A percentile compares a stretch with the other conserved stretches of the same genome.
phyloP scores from a whole-genome alignment of 345 rosid species.

The Linum usitatissimum region DNA sequence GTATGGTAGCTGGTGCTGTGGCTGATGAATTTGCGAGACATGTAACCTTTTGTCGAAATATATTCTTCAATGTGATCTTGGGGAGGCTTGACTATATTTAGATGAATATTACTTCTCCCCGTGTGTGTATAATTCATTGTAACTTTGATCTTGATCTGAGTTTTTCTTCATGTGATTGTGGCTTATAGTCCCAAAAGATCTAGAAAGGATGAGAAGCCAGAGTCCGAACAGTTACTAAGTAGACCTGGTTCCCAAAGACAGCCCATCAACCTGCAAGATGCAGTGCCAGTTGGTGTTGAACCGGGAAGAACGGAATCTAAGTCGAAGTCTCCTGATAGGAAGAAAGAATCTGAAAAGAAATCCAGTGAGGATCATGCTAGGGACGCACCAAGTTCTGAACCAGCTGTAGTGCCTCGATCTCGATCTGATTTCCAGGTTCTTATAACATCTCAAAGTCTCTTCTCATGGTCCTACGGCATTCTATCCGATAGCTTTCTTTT shows the following conservation, averaged over 20 bases:
- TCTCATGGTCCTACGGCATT: background rate
- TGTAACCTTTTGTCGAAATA: too few species aligned
- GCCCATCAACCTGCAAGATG: constrained; percentile 39
- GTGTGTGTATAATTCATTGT: background rate
- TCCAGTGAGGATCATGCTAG: constrained; percentile 26
- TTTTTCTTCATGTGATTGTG: background rate
- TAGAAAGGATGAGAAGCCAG: constrained; percentile 63
- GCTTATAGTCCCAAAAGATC: constrained; percentile 63
- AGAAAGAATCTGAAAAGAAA: constrained; percentile 43
- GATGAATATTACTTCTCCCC: background rate
- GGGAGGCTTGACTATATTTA: too few species aligned
- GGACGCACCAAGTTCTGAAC: constrained; percentile 29
- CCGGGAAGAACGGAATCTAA: constrained; percentile 18
- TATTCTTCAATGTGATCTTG: too few species aligned
- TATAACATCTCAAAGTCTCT: background rate
- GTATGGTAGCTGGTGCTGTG: too few species aligned
- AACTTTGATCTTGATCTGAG: background rate
- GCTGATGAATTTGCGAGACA: too few species aligned
- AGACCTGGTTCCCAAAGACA: constrained; percentile 30
- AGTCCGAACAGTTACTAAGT: constrained; percentile 29
- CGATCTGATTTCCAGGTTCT: constrained; percentile 59
- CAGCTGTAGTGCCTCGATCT: constrained; percentile 41
- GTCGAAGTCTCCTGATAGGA: constrained; percentile 21
- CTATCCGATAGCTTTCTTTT: background rate
- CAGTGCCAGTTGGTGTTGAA: constrained; percentile 40